Evolutionary conservation across 1,284 basidiomycete species (phyloP).

Genomic region (Puccinia hordei): DNA sequence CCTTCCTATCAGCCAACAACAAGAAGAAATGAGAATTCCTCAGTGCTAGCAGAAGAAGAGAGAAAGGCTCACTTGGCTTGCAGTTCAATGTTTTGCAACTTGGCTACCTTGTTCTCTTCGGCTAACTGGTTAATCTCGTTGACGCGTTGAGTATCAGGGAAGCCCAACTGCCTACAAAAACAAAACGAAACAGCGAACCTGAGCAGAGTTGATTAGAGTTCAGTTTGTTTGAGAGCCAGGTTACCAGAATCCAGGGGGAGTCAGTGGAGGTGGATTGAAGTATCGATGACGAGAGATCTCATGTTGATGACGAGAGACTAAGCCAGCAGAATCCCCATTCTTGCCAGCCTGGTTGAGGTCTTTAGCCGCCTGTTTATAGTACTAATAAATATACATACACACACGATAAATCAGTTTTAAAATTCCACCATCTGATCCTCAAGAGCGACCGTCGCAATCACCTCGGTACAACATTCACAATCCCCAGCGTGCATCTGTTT

Average conservation of each 20-base stretch:
- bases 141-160: slow-evolving; percentile 79
- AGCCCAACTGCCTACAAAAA: slow-evolving; percentile 70
- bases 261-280: slow-evolving; percentile 44
- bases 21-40: background rate
- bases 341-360: slow-evolving; percentile 50
- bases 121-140: slow-evolving; percentile 73
- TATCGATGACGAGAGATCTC: slow-evolving; percentile 74
- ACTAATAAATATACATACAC: too few relatives aligned
- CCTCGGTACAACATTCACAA: slow-evolving; percentile 80
- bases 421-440: background rate
- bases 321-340: background rate
- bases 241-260: slow-evolving; percentile 44
- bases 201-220: background rate
- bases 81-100: slow-evolving; percentile 65
- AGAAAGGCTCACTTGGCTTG: slow-evolving; percentile 63
- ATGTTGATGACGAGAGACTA: slow-evolving; percentile 66
- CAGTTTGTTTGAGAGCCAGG: too few relatives aligned
- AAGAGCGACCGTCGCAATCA: slow-evolving; percentile 61
- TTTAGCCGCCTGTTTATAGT: slow-evolving; percentile 52
- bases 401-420: slow-evolving; percentile 21
- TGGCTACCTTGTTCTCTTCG: slow-evolving; percentile 69
- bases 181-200: background rate
- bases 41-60: background rate
- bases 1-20: background rate
- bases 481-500: slow-evolving; percentile 72